Evolutionary conservation across 805 yeast genomes (phyloP).

Genomic region (Starmera quercuum): DNA sequence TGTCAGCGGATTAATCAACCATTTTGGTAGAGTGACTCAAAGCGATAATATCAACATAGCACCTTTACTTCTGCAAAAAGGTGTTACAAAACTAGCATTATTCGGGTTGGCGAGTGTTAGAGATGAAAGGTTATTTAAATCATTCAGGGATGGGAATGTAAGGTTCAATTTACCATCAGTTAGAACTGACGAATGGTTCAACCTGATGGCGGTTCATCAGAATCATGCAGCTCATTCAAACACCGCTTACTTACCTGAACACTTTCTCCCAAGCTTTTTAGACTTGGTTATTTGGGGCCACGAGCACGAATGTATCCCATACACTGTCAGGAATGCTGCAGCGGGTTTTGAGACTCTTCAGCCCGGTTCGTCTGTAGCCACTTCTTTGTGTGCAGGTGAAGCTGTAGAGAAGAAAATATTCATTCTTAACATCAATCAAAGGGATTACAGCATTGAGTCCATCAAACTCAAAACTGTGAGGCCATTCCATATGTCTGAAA

Average conservation of each 20-base stretch:
- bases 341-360: slow-evolving; percentile 74
- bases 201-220: slow-evolving; percentile 82
- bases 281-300: slow-evolving; percentile 95
- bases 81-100: slow-evolving; percentile 71
- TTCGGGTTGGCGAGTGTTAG: slow-evolving; percentile 86
- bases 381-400: slow-evolving; percentile 83
- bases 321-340: slow-evolving; percentile 44
- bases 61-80: slow-evolving; percentile 80
- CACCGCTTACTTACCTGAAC: slow-evolving; percentile 80
- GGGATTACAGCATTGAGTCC: slow-evolving; percentile 47
- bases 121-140: slow-evolving; percentile 79
- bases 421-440: slow-evolving; percentile 56
- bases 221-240: slow-evolving; percentile 78
- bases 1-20: slow-evolving; percentile 78
- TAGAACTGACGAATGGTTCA: slow-evolving; percentile 66
- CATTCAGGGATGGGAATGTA: slow-evolving; percentile 75
- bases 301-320: slow-evolving; percentile 88
- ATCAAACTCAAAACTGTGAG: slow-evolving; percentile 65
- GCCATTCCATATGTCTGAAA: slow-evolving; percentile 71
- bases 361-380: slow-evolving; percentile 92
- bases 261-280: slow-evolving; percentile 70
- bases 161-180: slow-evolving; percentile 66
- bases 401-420: slow-evolving; percentile 68
- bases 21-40: slow-evolving; percentile 76
- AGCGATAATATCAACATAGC: slow-evolving; percentile 65